Evolutionary conservation across 1,284 basidiomycete genomes (phyloP), one percentile per base, ranked within the genome.

Genomic region (Moesziomyces antarcticus): DNA sequence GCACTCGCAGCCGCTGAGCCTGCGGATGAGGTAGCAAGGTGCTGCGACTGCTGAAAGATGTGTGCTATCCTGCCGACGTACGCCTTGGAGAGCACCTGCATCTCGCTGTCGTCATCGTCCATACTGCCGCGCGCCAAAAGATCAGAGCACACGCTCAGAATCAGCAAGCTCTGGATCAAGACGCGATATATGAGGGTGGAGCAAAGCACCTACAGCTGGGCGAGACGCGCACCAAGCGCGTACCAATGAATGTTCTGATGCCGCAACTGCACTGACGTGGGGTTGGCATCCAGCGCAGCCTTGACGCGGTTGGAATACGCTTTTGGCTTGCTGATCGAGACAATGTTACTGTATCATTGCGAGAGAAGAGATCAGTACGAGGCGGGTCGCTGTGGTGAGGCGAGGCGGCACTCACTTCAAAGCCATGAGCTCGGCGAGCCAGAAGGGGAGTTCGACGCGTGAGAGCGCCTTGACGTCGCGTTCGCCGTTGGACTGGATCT

Each of bases 401-500:
- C 18, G 48, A n/a, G 35, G n/a, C 6, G n/a, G 16, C 30, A n/a
- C 78, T 46, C 41, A 79, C 78, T 82, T 78, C 7, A 81, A 58
- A 9, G 80, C 78, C 37, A 83, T 76, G 5, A 78, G 56, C 27
- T 82, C 79, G 2, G 82, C 81, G 33, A 82, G 57, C 82, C 82
- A 83, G 42, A 79, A 83, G 5, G 80, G 81, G 5, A 83, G 69
- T 51, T 82, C 80, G 16, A 82, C 47, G 43, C 79, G 69, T 25
- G 81, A 61, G 40, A 78, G 62, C 18, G 74, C 64, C 52, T 78
- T 75, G 56, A 81, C 75, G 45, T 81, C 63, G 40, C 56, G 63
- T 56, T 80, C 73, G 54, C 75, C 75, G 42, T 53, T 69, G 18
- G 69, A 73, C 43, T 79, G 68, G 24, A 83, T 76, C 56, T 82